Conservation (phyloP, 1,139 yeast species). For the Kazachstania sp. region DNA sequence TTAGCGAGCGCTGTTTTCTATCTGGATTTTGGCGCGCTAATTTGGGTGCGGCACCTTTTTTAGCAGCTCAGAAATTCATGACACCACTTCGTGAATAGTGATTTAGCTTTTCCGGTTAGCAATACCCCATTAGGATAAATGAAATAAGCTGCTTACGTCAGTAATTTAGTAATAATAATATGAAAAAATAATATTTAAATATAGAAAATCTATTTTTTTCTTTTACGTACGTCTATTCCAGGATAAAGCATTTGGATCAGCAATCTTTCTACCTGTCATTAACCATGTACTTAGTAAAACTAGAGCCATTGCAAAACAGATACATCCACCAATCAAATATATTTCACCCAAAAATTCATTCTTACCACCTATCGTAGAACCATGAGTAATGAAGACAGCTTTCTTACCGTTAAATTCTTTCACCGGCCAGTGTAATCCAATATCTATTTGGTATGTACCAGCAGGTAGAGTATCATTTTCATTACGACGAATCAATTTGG, state of each 20-base stretch:
- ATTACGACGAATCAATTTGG: conserved; percentile 57
- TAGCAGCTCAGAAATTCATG: neutral
- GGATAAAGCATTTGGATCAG: conserved; percentile 25
- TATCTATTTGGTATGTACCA: conserved; percentile 53
- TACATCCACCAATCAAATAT: conserved; percentile 55
- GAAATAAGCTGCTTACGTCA: neutral
- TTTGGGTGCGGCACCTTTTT: neutral
- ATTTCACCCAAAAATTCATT: conserved; percentile 60
- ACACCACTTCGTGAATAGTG: no score
- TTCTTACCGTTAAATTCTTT: conserved; percentile 62
- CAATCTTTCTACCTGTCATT: conserved; percentile 32
- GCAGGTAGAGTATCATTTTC: conserved; percentile 40
- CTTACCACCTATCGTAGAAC: conserved; percentile 61
- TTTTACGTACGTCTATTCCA: conserved; percentile 20
- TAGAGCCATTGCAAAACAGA: conserved; percentile 41
- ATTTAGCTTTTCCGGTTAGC: no score
- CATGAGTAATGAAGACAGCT: conserved; percentile 57
- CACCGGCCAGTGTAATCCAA: conserved; percentile 65
- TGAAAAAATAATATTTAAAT: neutral
- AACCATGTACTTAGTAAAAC: conserved; percentile 42
- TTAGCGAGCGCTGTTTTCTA: conserved; percentile 10
- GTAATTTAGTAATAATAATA: neutral
- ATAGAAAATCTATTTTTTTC: neutral
- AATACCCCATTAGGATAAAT: neutral
- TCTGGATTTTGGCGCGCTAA: neutral